These are phyloP conservation scores for Phaeosphaeriaceae sp. DNA, from an alignment of 2,329 filamentous ascomycete genomes.

Conservation along the genomic window DNA sequence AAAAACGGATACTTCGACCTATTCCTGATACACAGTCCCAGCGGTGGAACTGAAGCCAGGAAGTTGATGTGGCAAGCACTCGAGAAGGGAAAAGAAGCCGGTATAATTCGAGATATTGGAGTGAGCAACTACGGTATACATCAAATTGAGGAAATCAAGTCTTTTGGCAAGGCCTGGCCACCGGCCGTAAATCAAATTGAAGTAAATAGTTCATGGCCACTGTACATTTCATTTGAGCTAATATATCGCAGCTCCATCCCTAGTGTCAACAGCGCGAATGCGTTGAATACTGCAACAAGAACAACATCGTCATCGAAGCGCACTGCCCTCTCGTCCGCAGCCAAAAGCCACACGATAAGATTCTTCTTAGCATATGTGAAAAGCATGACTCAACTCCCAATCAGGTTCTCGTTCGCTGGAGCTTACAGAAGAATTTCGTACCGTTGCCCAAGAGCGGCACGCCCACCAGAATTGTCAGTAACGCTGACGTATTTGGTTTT, in stretches of 20 bases:
- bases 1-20: constrained; percentile 71
- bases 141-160: constrained; percentile 72
- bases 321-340: constrained; percentile 74
- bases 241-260: constrained; percentile 66
- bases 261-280: constrained; percentile 71
- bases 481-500: constrained; percentile 47
- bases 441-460: constrained; percentile 50
- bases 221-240: not conserved
- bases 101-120: constrained; percentile 69
- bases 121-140: constrained; percentile 74
- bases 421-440: constrained; percentile 71
- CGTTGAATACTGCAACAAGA: constrained; percentile 63
- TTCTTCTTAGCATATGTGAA: constrained; percentile 67
- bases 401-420: constrained; percentile 82
- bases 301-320: constrained; percentile 66
- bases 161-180: constrained; percentile 69
- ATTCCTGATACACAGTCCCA: constrained; percentile 72
- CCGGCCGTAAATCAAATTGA: constrained; percentile 78
- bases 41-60: constrained; percentile 60
- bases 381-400: constrained; percentile 77
- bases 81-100: constrained; percentile 66
- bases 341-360: constrained; percentile 72
- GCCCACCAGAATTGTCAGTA: constrained; percentile 41
- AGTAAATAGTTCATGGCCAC: constrained; percentile 54
- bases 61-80: constrained; percentile 71